These are phyloP conservation scores for Sclerotinia spermophila DNA, from an alignment of 2,329 filamentous ascomycete species.

Conservation along the genomic window DNA sequence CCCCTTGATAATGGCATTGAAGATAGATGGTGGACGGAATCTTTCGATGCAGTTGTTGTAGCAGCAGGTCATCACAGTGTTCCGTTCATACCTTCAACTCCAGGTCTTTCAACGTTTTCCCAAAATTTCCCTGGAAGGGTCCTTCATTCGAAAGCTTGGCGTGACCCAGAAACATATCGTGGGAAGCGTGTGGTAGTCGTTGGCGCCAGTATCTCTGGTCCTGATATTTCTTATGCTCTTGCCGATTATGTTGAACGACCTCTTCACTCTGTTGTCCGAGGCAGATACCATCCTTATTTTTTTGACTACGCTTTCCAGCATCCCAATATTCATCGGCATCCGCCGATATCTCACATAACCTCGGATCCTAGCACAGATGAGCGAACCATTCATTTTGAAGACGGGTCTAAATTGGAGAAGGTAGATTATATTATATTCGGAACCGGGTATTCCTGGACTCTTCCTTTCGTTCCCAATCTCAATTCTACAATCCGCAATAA, in stretches of 20 bases:
- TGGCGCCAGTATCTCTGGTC: slow-evolving; percentile 61
- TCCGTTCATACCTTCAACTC: slow-evolving; percentile 58
- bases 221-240: slow-evolving; percentile 57
- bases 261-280: slow-evolving; percentile 52
- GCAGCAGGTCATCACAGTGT: slow-evolving; percentile 66
- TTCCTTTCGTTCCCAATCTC: slow-evolving; percentile 56
- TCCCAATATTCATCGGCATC: slow-evolving; percentile 46
- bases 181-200: slow-evolving; percentile 56
- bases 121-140: slow-evolving; percentile 50
- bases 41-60: slow-evolving; percentile 64
- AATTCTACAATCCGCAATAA: slow-evolving; percentile 47
- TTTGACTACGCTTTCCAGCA: slow-evolving; percentile 58
- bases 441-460: slow-evolving; percentile 62
- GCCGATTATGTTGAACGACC: slow-evolving; percentile 45
- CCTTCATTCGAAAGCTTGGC: slow-evolving; percentile 70
- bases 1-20: slow-evolving; percentile 37
- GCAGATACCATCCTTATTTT: slow-evolving; percentile 53
- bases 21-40: slow-evolving; percentile 61
- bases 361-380: slow-evolving; percentile 29
- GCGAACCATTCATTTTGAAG: slow-evolving; percentile 52
- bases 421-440: slow-evolving; percentile 64
- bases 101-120: slow-evolving; percentile 57
- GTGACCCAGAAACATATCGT: slow-evolving; percentile 55
- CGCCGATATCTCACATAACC: slow-evolving; percentile 47
- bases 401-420: slow-evolving; percentile 49